Evolutionary conservation across 2,329 filamentous ascomycete genomes (phyloP).

Genomic region (Fusarium sarcochroum): DNA sequence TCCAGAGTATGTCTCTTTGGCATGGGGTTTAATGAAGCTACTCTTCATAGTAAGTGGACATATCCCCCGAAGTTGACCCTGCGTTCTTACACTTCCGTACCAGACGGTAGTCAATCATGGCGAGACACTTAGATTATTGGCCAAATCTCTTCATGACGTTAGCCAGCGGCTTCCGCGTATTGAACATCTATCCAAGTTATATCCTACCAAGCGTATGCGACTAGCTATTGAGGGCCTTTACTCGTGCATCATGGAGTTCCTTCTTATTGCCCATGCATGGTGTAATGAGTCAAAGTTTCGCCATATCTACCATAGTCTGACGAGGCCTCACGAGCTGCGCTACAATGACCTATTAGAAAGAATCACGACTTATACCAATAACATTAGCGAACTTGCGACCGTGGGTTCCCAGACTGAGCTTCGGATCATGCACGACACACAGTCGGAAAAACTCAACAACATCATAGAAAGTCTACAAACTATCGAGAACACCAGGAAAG

Average conservation of each 20-base stretch:
- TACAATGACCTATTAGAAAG: conserved; percentile 10
- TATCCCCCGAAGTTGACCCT: fast-evolving
- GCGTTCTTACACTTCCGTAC: fast-evolving
- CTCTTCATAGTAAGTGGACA: conserved; percentile 3
- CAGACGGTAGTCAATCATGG: conserved; percentile 8
- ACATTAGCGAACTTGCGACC: conserved; percentile 4
- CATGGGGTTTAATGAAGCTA: conserved; percentile 25
- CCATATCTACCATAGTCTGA: conserved; percentile 21
- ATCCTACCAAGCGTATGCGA: conserved; percentile 8
- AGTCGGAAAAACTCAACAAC: background rate
- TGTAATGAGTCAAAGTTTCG: conserved; percentile 18
- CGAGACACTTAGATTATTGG: background rate
- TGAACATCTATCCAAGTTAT: background rate
- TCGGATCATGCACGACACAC: background rate
- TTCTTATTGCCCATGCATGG: conserved; percentile 17
- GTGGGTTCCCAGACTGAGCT: conserved; percentile 4
- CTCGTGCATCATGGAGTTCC: conserved; percentile 12
- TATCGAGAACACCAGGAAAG: background rate
- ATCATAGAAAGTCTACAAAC: background rate
- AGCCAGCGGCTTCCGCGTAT: conserved; percentile 4
- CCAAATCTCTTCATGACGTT: background rate
- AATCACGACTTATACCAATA: background rate
- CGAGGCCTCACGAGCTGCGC: conserved; percentile 1
- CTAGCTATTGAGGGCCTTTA: conserved; percentile 7
- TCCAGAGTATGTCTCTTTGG: conserved; percentile 20